Percentiles rank a stretch among this genome's conserved stretches.
Conservation (phyloP, 805 yeast genomes). For the Clavispora carvajalis region DNA sequence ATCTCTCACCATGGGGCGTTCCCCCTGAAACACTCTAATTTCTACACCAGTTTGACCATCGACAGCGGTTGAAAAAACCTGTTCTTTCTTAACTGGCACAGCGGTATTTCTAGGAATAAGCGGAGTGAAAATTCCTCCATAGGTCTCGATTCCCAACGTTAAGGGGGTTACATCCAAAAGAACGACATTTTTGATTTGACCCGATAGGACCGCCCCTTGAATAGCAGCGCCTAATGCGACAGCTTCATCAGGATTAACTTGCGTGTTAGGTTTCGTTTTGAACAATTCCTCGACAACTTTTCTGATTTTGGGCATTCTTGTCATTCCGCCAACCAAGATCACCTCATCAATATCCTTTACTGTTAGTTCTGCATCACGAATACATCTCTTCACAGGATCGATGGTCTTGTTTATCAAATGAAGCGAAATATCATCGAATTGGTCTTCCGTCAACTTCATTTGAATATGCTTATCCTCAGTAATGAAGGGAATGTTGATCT, state of each 20-base stretch:
- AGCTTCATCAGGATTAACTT: conserved; percentile 68
- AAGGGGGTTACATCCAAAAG: conserved; percentile 25
- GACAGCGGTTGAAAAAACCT: conserved; percentile 73
- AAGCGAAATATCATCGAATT: conserved; percentile 62
- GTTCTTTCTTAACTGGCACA: conserved; percentile 71
- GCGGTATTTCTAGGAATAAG: conserved; percentile 73
- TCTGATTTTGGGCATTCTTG: conserved; percentile 80
- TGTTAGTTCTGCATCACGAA: conserved; percentile 66
- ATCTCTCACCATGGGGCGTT: conserved; percentile 70
- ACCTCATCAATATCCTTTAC: conserved; percentile 68
- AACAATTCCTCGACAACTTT: conserved; percentile 56
- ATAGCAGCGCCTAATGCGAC: conserved; percentile 28
- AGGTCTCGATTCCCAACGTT: conserved; percentile 66
- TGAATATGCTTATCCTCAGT: conserved; percentile 57
- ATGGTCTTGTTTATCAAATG: conserved; percentile 64
- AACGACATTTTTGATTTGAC: conserved; percentile 23
- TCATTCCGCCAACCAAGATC: conserved; percentile 83
- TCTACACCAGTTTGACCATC: conserved; percentile 84
- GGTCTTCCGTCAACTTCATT: conserved; percentile 54
- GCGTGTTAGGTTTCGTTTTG: conserved; percentile 60
- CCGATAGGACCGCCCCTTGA: conserved; percentile 25
- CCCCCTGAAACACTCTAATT: conserved; percentile 76
- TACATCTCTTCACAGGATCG: conserved; percentile 68
- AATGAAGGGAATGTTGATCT: conserved; percentile 66
- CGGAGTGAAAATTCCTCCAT: conserved; percentile 79